Conservation (phyloP, 306 rosid species). For the Adenanthera pavonina region DNA sequence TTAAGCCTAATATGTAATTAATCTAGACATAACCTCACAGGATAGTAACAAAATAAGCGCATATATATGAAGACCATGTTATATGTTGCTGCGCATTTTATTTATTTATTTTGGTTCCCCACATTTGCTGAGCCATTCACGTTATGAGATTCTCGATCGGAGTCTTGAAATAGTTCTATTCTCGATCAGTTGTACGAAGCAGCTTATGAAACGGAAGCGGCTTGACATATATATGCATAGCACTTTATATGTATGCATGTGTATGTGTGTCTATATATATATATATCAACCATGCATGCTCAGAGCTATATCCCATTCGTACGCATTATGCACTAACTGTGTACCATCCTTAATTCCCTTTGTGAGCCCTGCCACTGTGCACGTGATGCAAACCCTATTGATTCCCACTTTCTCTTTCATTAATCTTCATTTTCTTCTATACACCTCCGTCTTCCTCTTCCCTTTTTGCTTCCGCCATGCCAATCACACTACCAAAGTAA, state of each 20-base stretch:
- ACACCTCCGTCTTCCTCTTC: not conserved
- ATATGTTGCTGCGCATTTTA: not conserved
- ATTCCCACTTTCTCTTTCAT: not conserved
- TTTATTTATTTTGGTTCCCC: too few relatives aligned
- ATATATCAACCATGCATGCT: too few relatives aligned
- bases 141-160: not conserved
- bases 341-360: not conserved
- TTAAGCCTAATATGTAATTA: not conserved
- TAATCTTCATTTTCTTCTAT: not conserved
- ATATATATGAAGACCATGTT: not conserved
- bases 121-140: not conserved
- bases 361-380: not conserved
- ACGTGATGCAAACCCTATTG: constrained; percentile 2
- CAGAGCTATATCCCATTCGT: not conserved
- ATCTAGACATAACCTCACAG: not conserved
- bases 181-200: not conserved
- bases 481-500: not conserved
- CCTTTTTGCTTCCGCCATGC: not conserved
- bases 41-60: not conserved
- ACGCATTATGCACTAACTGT: not conserved
- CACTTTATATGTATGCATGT: too few relatives aligned
- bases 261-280: too few relatives aligned
- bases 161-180: not conserved
- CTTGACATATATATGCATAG: not conserved
- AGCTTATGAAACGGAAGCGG: not conserved